Evolutionary conservation across 495 filamentous ascomycete species (phyloP), one percentile per base, ranked within the genome.

Genomic region (Hypoxylon fragiforme): DNA sequence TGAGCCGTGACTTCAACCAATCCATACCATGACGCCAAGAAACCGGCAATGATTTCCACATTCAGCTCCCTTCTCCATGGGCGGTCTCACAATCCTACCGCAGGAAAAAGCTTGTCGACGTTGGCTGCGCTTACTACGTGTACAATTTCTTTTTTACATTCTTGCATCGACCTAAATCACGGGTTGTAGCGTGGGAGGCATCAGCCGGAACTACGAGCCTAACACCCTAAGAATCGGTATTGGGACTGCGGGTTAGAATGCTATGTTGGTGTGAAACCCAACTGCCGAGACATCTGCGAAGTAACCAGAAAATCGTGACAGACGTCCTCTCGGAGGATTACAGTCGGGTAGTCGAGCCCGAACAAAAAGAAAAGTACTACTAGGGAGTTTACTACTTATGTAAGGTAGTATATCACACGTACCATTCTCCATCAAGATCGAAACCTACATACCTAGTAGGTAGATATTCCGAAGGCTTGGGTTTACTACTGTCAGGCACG

Each of bases 81-180:
- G n/a, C 21, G 24, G 34, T 42, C 34, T 12, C 26, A 61, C 37
- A 39, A 16, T 28, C 28, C 39, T 42, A 20, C 38, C 38, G 20
- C 6, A 14, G 39, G 13, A 54, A 24, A 54, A 60, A 46, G 42
- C 47, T 53, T 42, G 52, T 62, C 40, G 40, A 30, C 42, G 46
- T n/a, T n/a, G n/a, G n/a, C 36, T 56, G 52, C 43, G 58, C 58
- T 62, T 62, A 62, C 58, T 62, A 62, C 38, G 24, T 28, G 24
- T 4, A 28, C 24, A 28, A 28, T n/a, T n/a, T n/a, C n/a, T 34
- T 7, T 7, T 34, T 3, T 34, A 44, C 35, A 6, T 4, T 24
- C 32, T 34, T 54, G 50, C 50, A 54, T 45, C 26, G 32, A 40
- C 40, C 42, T 50, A 42, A 55, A 48, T 40, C 11, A 46, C 22